Percentiles rank a stretch among this genome's conserved stretches.
phyloP scores from a whole-genome alignment of 2,329 filamentous ascomycete genomes.

The Lachnellula suecica region DNA sequence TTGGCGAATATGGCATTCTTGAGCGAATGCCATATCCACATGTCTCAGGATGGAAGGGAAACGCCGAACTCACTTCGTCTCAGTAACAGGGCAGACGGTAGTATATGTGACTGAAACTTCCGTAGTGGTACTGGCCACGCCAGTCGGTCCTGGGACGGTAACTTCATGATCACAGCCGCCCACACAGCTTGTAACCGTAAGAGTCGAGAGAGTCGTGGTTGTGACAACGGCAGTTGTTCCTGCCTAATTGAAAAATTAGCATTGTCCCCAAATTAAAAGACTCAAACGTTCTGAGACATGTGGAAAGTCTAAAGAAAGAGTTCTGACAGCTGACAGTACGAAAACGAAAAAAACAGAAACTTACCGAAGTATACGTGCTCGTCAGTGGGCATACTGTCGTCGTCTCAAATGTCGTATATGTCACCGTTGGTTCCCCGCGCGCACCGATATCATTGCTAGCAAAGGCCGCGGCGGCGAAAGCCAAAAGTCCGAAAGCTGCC shows the following conservation, averaged over 20 bases:
- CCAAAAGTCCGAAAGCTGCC: slow-evolving; percentile 24
- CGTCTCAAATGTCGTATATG: slow-evolving; percentile 20
- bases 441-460: slow-evolving; percentile 18
- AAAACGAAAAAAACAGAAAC: too few species aligned
- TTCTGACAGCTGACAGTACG: background rate
- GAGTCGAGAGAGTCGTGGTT: slow-evolving; percentile 25
- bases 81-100: slow-evolving; percentile 39
- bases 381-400: slow-evolving; percentile 26
- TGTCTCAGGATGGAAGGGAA: background rate
- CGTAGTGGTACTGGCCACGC: slow-evolving; percentile 15
- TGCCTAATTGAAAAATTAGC: slow-evolving; percentile 6
- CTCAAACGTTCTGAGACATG: background rate
- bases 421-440: slow-evolving; percentile 9
- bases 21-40: background rate
- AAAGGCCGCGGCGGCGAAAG: slow-evolving; percentile 24
- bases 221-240: slow-evolving; percentile 26
- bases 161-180: slow-evolving; percentile 9
- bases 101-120: slow-evolving; percentile 24
- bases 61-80: slow-evolving; percentile 17
- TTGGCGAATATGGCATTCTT: background rate
- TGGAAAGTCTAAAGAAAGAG: background rate
- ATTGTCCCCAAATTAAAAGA: background rate
- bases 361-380: slow-evolving; percentile 20
- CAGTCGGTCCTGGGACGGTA: slow-evolving; percentile 18
- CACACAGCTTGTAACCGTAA: slow-evolving; percentile 26